Conservation (phyloP, 164 flowering plant species). For the Chloranthus sessilifolius region DNA sequence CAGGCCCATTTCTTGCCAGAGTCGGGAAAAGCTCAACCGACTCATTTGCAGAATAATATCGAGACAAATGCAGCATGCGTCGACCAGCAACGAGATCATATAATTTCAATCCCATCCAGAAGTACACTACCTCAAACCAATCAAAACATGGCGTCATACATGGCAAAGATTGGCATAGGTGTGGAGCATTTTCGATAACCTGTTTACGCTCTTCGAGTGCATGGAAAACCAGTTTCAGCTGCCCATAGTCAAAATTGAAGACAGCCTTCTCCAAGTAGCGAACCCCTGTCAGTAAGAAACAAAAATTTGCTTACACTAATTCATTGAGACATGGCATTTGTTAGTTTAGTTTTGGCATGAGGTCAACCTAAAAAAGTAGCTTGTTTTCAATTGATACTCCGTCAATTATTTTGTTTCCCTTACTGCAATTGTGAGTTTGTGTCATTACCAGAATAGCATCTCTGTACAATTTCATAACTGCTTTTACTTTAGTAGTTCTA, state of each 20-base stretch:
- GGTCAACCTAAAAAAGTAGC: too few species aligned
- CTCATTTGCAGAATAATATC: slow-evolving; percentile 89
- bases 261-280: slow-evolving; percentile 98
- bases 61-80: slow-evolving; percentile 74
- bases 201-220: slow-evolving; percentile 99
- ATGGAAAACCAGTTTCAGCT: slow-evolving; percentile 93
- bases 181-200: slow-evolving; percentile 94
- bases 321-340: too few species aligned
- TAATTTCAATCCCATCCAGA: slow-evolving; percentile 88
- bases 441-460: too few species aligned
- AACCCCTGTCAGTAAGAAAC: too few species aligned
- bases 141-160: slow-evolving; percentile 99
- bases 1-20: slow-evolving; percentile 69
- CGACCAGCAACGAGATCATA: slow-evolving; percentile 92
- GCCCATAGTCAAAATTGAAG: slow-evolving; percentile 93
- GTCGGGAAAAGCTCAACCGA: slow-evolving; percentile 95
- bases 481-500: too few species aligned
- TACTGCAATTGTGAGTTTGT: too few species aligned
- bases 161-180: slow-evolving; percentile 92
- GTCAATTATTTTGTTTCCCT: too few species aligned
- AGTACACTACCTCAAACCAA: slow-evolving; percentile 93
- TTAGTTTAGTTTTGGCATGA: too few species aligned
- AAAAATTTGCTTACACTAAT: too few species aligned
- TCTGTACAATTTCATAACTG: too few species aligned
- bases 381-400: too few species aligned